Evolutionary conservation across 768 basidiomycete genomes (phyloP), one percentile per base, ranked within the genome.

Genomic region (Glaciozyma antarctica): DNA sequence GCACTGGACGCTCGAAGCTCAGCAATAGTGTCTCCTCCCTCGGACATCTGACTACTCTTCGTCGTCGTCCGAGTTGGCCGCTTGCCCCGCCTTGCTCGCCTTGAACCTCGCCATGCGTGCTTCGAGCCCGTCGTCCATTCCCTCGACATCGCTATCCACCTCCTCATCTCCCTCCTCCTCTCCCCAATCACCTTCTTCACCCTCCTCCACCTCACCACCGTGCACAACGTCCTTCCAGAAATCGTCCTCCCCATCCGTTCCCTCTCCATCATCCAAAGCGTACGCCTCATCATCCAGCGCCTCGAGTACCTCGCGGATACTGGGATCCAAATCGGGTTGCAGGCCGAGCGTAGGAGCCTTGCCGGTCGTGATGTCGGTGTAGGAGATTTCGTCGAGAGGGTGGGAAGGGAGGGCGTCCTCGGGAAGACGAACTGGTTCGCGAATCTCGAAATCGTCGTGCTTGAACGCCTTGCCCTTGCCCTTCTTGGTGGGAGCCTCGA

Each of bases 241-340:
- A 6, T 82, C 81, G 16, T 84, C 69, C 21, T 82, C 82, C 55
- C 87, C 87, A 58, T 83, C 82, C 17, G 76, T 79, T 6, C 72
- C 81, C 59, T 84, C 80, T 76, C 75, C 79, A 34, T 92, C 83
- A 3, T 85, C 82, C 60, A 90, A 89, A 6, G 86, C 75, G 73
- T 94, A 99, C 3, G 87, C 92, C 65, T 94, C 91, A 72, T 99
- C 93, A 65, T 98, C 95, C 28, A 99, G 79, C 2, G 95, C 95
- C 74, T 95, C 92, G 21, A 99, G 79, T 0, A 85, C 84, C 77
- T 99, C 95, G 30, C 95, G 82, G 32, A 98, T 81, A 78, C 92
- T 90, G 8, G 91, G 90, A 75, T 99, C 89, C 88, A 99, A 89
- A 73, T 94, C 90, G 1, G 92, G 95, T 74, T 88, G 88, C 66